A percentile compares a stretch with the other conserved stretches of the same genome.
These are phyloP conservation scores for Magnolia sinica DNA, from an alignment of 164 flowering plant species.

Conservation along the genomic window DNA sequence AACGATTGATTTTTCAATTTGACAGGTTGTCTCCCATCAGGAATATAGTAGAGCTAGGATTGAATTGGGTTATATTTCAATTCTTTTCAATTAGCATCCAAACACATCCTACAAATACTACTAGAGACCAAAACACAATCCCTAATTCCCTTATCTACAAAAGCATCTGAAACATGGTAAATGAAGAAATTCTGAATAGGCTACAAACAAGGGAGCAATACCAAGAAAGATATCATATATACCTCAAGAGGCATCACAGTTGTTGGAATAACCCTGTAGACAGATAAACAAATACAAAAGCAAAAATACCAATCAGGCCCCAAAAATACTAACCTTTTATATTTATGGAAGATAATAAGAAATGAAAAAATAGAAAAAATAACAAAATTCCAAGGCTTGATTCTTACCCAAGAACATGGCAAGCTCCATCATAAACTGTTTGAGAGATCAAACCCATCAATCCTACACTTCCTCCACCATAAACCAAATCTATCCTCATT, in stretches of 20 bases:
- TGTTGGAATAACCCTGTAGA: conserved; percentile 75
- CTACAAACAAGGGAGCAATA: neutral
- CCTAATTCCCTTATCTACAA: neutral
- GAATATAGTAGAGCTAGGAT: too few species aligned
- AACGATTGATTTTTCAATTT: too few species aligned
- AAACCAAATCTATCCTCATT: conserved; percentile 83
- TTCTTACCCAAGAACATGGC: conserved; percentile 85
- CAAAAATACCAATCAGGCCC: neutral
- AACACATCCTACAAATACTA: neutral
- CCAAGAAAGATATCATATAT: conserved; percentile 8
- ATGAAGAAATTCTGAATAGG: neutral
- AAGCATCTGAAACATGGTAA: neutral
- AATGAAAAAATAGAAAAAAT: neutral
- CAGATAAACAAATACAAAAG: neutral
- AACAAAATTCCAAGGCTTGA: neutral
- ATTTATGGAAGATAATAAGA: too few species aligned
- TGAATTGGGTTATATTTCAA: too few species aligned
- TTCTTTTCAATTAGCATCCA: neutral
- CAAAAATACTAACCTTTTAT: neutral
- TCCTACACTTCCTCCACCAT: conserved; percentile 97
- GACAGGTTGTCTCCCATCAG: too few species aligned
- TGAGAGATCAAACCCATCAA: conserved; percentile 87
- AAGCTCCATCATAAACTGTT: conserved; percentile 68
- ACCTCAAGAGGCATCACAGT: conserved; percentile 95
- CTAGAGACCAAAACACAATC: too few species aligned